Conservation (phyloP, 495 filamentous ascomycete genomes). For the Neurospora sp. region DNA sequence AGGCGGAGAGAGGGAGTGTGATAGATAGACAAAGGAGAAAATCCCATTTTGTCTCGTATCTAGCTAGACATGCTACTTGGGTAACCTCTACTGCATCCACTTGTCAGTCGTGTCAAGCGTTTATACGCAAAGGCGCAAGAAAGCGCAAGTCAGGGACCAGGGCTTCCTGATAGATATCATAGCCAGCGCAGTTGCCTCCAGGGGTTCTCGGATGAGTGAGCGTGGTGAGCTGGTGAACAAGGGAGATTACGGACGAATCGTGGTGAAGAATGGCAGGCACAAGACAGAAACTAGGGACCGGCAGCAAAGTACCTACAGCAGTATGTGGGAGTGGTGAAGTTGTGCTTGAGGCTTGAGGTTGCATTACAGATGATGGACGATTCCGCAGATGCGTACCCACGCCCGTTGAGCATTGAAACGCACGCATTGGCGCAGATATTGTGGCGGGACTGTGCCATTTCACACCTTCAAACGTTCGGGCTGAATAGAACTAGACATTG, state of each 20-base stretch:
- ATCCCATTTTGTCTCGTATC: neutral
- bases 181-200: neutral
- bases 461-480: no score
- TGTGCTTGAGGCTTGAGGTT: neutral
- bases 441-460: no score
- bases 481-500: no score
- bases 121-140: neutral
- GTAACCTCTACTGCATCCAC: neutral
- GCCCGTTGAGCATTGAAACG: neutral
- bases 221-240: neutral
- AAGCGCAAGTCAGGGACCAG: neutral
- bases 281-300: neutral
- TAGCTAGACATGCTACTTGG: neutral
- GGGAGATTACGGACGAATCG: neutral
- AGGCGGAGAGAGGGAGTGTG: neutral
- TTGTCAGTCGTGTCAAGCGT: neutral
- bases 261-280: neutral
- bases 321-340: neutral
- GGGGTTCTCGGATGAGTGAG: neutral
- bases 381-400: neutral
- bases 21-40: neutral
- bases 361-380: neutral
- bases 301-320: neutral
- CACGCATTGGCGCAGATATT: neutral
- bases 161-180: neutral